Evolutionary conservation across 2,329 filamentous ascomycete genomes (phyloP).

Genomic region (Phyllosticta citribraziliensis): DNA sequence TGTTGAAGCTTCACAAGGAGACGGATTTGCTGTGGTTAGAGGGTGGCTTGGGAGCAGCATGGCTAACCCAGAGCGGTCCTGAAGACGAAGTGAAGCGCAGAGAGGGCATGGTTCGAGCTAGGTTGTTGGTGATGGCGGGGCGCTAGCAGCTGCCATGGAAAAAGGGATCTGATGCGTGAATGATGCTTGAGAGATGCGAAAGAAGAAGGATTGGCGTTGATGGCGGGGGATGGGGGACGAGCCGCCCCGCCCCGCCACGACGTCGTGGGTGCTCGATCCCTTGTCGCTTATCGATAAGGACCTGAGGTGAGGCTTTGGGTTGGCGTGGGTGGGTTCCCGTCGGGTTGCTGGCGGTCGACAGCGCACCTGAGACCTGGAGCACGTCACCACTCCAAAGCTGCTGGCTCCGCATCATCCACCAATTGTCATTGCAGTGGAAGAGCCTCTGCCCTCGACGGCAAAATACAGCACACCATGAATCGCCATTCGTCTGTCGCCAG

Average conservation of each 20-base stretch:
- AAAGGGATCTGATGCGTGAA: not conserved
- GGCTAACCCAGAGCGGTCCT: not conserved
- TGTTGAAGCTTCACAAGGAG: not conserved
- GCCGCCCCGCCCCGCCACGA: not conserved
- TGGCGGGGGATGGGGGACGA: not conserved
- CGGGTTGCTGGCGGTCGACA: too few species aligned
- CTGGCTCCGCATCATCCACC: not conserved
- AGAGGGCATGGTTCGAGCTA: not conserved
- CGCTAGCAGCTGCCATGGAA: not conserved
- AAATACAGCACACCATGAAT: not conserved
- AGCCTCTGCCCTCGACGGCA: not conserved
- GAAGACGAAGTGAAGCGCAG: not conserved
- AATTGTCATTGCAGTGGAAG: not conserved
- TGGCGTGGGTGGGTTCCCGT: too few species aligned
- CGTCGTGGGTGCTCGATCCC: not conserved
- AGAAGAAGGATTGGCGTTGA: not conserved
- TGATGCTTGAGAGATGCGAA: not conserved
- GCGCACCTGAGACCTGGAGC: too few species aligned
- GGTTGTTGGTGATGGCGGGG: not conserved
- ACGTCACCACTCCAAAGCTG: not conserved
- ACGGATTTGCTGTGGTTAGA: not conserved
- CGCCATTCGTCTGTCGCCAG: not conserved
- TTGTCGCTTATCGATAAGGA: too few species aligned
- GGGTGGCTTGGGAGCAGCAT: not conserved
- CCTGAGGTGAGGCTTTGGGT: too few species aligned